A percentile compares a stretch with the other conserved stretches of the same genome.
Conservation (phyloP, 371 early-diverging fungal species). For the Batkoa obscura region DNA sequence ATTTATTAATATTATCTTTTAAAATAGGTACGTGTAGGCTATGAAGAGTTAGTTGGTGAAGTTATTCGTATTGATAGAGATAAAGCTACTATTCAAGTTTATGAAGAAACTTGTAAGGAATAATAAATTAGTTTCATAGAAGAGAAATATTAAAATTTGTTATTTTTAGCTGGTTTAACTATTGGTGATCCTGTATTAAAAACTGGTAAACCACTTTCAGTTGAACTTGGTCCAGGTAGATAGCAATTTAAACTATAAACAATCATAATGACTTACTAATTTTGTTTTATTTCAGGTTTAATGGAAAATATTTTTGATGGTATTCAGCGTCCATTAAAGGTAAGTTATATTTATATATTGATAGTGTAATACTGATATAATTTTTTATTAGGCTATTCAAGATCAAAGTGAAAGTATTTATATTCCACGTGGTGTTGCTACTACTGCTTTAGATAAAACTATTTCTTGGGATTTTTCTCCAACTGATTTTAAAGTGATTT, state of each 20-base stretch:
- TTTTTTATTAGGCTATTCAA: slow-evolving; percentile 58
- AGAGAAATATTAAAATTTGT: background rate
- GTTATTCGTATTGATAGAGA: slow-evolving; percentile 99
- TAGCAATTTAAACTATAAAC: background rate
- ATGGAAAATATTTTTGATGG: slow-evolving; percentile 99
- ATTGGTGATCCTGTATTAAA: slow-evolving; percentile 97
- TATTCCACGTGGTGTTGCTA: slow-evolving; percentile 97
- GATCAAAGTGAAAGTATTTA: slow-evolving; percentile 89
- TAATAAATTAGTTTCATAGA: background rate
- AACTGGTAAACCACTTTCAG: slow-evolving; percentile 96
- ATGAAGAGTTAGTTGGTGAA: slow-evolving; percentile 96
- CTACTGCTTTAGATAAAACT: slow-evolving; percentile 87
- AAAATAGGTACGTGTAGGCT: slow-evolving; percentile 92
- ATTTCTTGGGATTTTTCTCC: slow-evolving; percentile 95
- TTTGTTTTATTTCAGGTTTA: slow-evolving; percentile 31
- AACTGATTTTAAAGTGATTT: slow-evolving; percentile 47
- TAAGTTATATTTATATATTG: slow-evolving; percentile 9
- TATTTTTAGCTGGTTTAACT: slow-evolving; percentile 73
- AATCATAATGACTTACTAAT: too few relatives aligned
- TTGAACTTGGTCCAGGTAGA: slow-evolving; percentile 97
- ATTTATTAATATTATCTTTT: background rate
- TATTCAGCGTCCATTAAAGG: slow-evolving; percentile 97
- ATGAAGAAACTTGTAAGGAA: slow-evolving; percentile 94
- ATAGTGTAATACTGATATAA: background rate
- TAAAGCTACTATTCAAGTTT: slow-evolving; percentile 99